Conservation (phyloP, 2,329 filamentous ascomycete species). For the Penicillium capsulatum region DNA sequence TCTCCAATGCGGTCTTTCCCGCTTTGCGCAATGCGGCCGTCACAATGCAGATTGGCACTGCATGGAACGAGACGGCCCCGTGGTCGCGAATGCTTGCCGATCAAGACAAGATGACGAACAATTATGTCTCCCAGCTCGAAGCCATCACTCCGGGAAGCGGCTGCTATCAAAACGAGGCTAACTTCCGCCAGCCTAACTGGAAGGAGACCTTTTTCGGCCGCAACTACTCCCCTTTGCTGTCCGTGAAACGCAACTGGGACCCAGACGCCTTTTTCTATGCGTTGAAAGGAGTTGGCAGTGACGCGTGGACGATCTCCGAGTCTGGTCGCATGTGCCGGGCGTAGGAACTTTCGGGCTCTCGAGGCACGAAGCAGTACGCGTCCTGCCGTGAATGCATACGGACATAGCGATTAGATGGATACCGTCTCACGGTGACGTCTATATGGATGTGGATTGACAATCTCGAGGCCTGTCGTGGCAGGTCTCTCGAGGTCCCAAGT, state of each 20-base stretch:
- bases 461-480: too few relatives aligned
- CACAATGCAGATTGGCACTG: slow-evolving; percentile 33
- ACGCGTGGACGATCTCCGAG: slow-evolving; percentile 31
- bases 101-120: slow-evolving; percentile 39
- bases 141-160: slow-evolving; percentile 38
- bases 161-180: slow-evolving; percentile 43
- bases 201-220: slow-evolving; percentile 42
- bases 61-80: slow-evolving; percentile 39
- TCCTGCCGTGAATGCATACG: too few relatives aligned
- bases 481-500: too few relatives aligned
- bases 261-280: slow-evolving; percentile 41
- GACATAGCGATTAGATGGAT: too few relatives aligned
- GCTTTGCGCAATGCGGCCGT: slow-evolving; percentile 39
- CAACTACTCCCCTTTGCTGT: slow-evolving; percentile 36
- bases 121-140: slow-evolving; percentile 38
- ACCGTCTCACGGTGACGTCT: too few relatives aligned
- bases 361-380: too few relatives aligned
- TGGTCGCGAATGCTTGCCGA: slow-evolving; percentile 35
- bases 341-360: not conserved
- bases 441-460: too few relatives aligned
- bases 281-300: slow-evolving; percentile 38
- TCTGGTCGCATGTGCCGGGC: slow-evolving; percentile 30
- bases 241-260: slow-evolving; percentile 43
- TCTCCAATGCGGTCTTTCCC: slow-evolving; percentile 40
- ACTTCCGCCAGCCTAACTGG: slow-evolving; percentile 41